Conservation (phyloP, 768 basidiomycete species). For the Suillus brevipes region DNA sequence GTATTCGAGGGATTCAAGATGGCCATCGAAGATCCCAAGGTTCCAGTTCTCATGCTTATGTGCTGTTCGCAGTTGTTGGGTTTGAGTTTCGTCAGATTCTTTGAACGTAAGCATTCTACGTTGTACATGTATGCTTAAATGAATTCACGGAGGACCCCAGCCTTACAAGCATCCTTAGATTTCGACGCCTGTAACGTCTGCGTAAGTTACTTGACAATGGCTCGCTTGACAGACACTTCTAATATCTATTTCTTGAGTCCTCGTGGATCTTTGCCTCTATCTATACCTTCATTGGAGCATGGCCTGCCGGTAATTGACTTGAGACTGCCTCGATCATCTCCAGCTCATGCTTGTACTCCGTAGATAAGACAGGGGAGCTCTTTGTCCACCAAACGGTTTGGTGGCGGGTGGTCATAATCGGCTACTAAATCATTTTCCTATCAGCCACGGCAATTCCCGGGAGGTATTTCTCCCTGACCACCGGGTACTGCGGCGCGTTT, state of each 20-base stretch:
- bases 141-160: slow-evolving; percentile 27
- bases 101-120: slow-evolving; percentile 39
- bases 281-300: slow-evolving; percentile 52
- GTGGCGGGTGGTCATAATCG: slow-evolving; percentile 64
- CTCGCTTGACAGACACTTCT: not conserved
- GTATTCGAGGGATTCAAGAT: slow-evolving; percentile 37
- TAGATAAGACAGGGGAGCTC: slow-evolving; percentile 61
- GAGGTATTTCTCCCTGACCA: slow-evolving; percentile 60
- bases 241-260: slow-evolving; percentile 39
- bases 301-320: slow-evolving; percentile 46
- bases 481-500: slow-evolving; percentile 45
- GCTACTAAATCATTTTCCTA: slow-evolving; percentile 55
- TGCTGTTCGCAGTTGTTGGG: slow-evolving; percentile 53
- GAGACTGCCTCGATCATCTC: not conserved
- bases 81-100: slow-evolving; percentile 64
- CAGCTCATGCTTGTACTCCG: not conserved
- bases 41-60: slow-evolving; percentile 55
- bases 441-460: slow-evolving; percentile 52
- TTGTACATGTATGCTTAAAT: not conserved
- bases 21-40: slow-evolving; percentile 58
- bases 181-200: slow-evolving; percentile 57
- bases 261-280: slow-evolving; percentile 57
- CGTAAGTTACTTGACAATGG: slow-evolving; percentile 39
- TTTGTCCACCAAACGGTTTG: slow-evolving; percentile 58
- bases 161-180: slow-evolving; percentile 61